Evolutionary conservation across 2,329 filamentous ascomycete genomes (phyloP).

Genomic region (Arthrinium puccinioides): DNA sequence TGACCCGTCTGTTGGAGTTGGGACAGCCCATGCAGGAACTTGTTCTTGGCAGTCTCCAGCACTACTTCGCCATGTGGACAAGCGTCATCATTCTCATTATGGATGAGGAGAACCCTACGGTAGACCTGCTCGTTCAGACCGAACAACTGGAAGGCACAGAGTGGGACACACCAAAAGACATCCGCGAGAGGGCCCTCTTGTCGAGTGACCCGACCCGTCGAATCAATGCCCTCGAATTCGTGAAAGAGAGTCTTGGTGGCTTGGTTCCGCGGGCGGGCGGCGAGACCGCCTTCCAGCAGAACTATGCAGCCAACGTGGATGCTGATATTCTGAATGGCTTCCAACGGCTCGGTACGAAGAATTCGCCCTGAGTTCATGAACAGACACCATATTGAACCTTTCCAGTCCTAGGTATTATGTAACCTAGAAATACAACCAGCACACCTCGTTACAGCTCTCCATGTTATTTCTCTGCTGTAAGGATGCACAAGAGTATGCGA

Average conservation of each 20-base stretch:
- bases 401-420: too few species aligned
- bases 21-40: constrained; percentile 50
- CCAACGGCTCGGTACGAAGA: too few species aligned
- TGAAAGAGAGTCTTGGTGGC: constrained; percentile 52
- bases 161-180: constrained; percentile 49
- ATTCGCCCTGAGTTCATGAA: too few species aligned
- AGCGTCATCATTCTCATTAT: constrained; percentile 59
- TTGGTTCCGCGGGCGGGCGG: constrained; percentile 57
- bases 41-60: constrained; percentile 57
- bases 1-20: constrained; percentile 65
- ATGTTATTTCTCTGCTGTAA: too few species aligned
- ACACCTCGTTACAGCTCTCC: too few species aligned
- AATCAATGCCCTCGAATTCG: constrained; percentile 56
- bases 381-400: too few species aligned
- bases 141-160: constrained; percentile 33
- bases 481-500: too few species aligned
- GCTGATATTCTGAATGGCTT: constrained; percentile 64
- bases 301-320: constrained; percentile 71
- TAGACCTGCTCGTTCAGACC: constrained; percentile 45
- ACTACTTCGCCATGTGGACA: constrained; percentile 70
- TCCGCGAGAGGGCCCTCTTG: constrained; percentile 44
- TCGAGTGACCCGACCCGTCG: constrained; percentile 61
- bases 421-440: too few species aligned
- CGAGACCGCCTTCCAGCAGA: constrained; percentile 55
- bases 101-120: constrained; percentile 39